phyloP scores from a whole-genome alignment of 2,329 filamentous ascomycete genomes.

The Sporothrix pseudoabietina region DNA sequence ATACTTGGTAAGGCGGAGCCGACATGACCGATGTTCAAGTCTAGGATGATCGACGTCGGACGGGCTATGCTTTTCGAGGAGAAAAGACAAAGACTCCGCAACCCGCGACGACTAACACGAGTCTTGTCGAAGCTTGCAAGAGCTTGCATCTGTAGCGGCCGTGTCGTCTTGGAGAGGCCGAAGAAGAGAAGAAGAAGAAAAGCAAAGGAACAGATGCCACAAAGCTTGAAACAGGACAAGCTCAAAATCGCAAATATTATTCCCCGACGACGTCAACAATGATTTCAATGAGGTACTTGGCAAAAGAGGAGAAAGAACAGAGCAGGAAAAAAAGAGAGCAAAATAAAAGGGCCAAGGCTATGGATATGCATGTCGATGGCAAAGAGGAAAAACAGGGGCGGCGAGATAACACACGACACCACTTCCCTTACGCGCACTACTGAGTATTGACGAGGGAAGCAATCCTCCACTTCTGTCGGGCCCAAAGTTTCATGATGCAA shows the following conservation, averaged over 20 bases:
- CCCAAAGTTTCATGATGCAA: background rate
- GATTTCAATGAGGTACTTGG: background rate
- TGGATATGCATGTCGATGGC: too few species aligned
- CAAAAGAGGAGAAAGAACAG: background rate
- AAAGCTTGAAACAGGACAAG: background rate
- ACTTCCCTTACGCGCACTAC: background rate
- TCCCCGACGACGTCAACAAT: background rate
- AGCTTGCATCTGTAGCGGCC: background rate
- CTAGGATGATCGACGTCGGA: background rate
- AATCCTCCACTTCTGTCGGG: background rate
- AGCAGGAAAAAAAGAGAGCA: background rate
- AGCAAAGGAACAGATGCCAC: background rate
- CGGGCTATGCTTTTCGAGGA: background rate
- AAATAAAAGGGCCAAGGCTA: background rate
- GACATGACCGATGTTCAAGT: background rate
- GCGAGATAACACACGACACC: background rate
- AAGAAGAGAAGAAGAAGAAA: background rate
- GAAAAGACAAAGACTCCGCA: background rate
- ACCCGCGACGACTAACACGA: background rate
- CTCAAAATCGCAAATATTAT: background rate
- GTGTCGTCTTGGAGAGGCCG: background rate
- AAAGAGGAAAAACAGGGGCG: background rate
- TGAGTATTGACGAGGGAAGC: background rate
- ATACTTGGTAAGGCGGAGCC: background rate
- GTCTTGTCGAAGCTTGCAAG: background rate